phyloP scores from a whole-genome alignment of 2,329 filamentous ascomycete species.

The Aspergillus sp. region DNA sequence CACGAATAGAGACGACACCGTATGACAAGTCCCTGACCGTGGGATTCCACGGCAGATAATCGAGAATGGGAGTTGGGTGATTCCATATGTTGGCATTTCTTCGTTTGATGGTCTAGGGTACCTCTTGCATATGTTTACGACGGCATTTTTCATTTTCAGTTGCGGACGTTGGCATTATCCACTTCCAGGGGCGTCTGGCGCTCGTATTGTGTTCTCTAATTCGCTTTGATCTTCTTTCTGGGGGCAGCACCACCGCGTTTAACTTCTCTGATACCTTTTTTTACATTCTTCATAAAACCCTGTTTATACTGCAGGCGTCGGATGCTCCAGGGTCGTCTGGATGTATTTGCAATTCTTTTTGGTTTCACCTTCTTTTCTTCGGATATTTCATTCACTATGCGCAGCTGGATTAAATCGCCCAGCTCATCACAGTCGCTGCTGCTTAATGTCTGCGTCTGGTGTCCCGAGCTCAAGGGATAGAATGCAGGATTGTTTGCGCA shows the following conservation, averaged over 20 bases:
- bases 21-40: slow-evolving; percentile 25
- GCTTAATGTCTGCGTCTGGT: no score
- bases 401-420: neutral
- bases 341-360: slow-evolving; percentile 22
- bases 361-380: slow-evolving; percentile 20
- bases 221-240: slow-evolving; percentile 18
- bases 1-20: slow-evolving; percentile 27
- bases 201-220: slow-evolving; percentile 24
- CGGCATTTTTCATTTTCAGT: slow-evolving; percentile 31
- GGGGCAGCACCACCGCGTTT: slow-evolving; percentile 15
- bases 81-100: slow-evolving; percentile 42
- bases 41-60: slow-evolving; percentile 18
- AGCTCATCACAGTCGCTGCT: no score
- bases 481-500: no score
- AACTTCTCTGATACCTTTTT: slow-evolving; percentile 30
- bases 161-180: slow-evolving; percentile 36
- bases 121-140: slow-evolving; percentile 42
- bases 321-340: slow-evolving; percentile 21
- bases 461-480: no score
- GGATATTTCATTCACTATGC: neutral
- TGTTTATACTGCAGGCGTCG: slow-evolving; percentile 28
- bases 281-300: slow-evolving; percentile 20
- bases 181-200: slow-evolving; percentile 34
- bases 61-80: slow-evolving; percentile 27
- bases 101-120: slow-evolving; percentile 42